A percentile compares a stretch with the other conserved stretches of the same genome.
These are phyloP conservation scores for Pyrenophora graminea DNA, from an alignment of 2,329 filamentous ascomycete genomes.

Conservation along the genomic window DNA sequence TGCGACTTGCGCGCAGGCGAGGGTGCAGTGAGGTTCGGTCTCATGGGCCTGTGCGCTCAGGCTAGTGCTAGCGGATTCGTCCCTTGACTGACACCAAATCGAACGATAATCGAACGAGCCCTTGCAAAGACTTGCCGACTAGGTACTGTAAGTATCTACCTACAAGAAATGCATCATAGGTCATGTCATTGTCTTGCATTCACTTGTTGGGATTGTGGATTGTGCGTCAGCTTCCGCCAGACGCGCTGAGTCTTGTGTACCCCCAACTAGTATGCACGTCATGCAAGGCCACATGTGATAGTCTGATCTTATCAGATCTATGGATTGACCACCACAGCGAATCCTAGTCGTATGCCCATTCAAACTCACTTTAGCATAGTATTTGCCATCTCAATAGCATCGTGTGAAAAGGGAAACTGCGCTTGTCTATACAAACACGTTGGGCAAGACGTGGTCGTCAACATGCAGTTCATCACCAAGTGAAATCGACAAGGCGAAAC, in stretches of 20 bases:
- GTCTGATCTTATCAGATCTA: slow-evolving; percentile 27
- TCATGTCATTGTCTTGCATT: neutral
- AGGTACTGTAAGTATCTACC: too few relatives aligned
- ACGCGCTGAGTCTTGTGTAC: slow-evolving; percentile 9
- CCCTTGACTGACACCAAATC: too few relatives aligned
- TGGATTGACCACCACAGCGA: neutral
- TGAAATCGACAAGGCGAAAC: neutral
- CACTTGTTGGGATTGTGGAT: too few relatives aligned
- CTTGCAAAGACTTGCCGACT: too few relatives aligned
- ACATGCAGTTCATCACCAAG: neutral
- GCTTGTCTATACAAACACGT: too few relatives aligned
- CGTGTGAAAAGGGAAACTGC: too few relatives aligned
- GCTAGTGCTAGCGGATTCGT: neutral
- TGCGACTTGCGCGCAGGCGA: slow-evolving; percentile 28
- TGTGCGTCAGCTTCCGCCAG: slow-evolving; percentile 3
- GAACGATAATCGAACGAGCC: too few relatives aligned
- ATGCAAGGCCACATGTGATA: slow-evolving; percentile 17
- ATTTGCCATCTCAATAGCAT: too few relatives aligned
- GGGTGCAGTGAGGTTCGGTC: slow-evolving; percentile 20
- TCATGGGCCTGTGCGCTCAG: slow-evolving; percentile 13
- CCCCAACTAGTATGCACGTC: slow-evolving; percentile 26
- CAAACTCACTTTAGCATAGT: too few relatives aligned
- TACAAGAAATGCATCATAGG: too few relatives aligned
- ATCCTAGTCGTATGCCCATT: too few relatives aligned
- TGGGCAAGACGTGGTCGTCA: too few relatives aligned